Evolutionary conservation across 2,329 filamentous ascomycete genomes (phyloP).

Genomic region (Alternaria burnsii): DNA sequence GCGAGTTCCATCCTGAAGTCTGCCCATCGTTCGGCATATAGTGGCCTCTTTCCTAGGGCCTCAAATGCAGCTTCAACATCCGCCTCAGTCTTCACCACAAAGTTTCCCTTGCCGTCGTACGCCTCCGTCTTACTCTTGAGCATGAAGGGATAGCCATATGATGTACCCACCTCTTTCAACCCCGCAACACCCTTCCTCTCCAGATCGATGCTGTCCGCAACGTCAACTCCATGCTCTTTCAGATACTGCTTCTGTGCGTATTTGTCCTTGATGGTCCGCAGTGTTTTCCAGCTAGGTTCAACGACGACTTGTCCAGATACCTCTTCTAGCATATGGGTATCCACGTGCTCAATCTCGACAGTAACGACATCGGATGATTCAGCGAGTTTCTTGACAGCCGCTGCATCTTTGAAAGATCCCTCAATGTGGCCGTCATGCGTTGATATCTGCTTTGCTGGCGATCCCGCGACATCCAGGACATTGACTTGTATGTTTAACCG

Average conservation of each 20-base stretch:
- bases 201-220: constrained; percentile 75
- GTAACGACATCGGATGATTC: constrained; percentile 80
- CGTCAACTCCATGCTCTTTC: constrained; percentile 70
- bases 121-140: constrained; percentile 89
- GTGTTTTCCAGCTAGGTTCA: constrained; percentile 83
- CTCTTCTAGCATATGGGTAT: constrained; percentile 88
- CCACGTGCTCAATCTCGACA: constrained; percentile 94
- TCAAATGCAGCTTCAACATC: constrained; percentile 73
- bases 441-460: constrained; percentile 87
- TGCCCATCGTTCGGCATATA: constrained; percentile 92
- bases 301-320: constrained; percentile 72
- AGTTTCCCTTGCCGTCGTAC: constrained; percentile 88
- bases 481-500: constrained; percentile 79
- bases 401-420: constrained; percentile 86
- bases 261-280: constrained; percentile 93
- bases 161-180: constrained; percentile 68
- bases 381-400: constrained; percentile 82
- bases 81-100: constrained; percentile 65
- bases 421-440: constrained; percentile 76
- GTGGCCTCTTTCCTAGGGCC: constrained; percentile 69
- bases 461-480: constrained; percentile 77
- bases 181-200: constrained; percentile 66
- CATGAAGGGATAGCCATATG: constrained; percentile 87
- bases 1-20: constrained; percentile 87
- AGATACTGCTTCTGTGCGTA: constrained; percentile 88